Evolutionary conservation across 768 basidiomycete genomes (phyloP).

Genomic region (Boletus sensibilis): DNA sequence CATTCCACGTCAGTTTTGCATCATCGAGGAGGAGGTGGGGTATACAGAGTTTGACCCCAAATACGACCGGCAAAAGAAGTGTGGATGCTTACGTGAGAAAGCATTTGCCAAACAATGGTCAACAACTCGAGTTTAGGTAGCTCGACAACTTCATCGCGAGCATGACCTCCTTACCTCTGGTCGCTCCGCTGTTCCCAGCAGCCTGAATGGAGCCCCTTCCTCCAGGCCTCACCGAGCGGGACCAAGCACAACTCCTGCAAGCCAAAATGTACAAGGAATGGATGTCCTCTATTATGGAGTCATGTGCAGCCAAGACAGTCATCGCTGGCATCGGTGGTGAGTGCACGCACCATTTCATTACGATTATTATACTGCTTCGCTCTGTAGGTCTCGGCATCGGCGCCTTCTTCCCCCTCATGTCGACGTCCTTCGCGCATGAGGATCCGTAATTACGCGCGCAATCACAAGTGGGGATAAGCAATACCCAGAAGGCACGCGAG

Average conservation of each 20-base stretch:
- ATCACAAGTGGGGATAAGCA: conserved; percentile 53
- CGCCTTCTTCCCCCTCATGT: conserved; percentile 96
- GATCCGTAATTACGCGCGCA: conserved; percentile 79
- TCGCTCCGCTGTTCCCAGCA: conserved; percentile 76
- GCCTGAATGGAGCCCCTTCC: conserved; percentile 89
- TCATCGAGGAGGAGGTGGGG: too few relatives aligned
- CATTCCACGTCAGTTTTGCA: too few relatives aligned
- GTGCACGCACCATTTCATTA: conserved; percentile 25
- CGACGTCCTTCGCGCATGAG: conserved; percentile 91
- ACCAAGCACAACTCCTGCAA: conserved; percentile 62
- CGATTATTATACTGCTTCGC: neutral
- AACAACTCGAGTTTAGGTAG: conserved; percentile 13
- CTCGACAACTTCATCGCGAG: neutral
- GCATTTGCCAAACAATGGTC: conserved; percentile 16
- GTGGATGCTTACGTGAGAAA: neutral
- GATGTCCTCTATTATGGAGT: conserved; percentile 74
- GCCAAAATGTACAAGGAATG: conserved; percentile 76
- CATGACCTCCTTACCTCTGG: conserved; percentile 35
- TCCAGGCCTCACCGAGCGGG: conserved; percentile 81
- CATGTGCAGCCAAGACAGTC: conserved; percentile 79
- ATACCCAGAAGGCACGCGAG: conserved; percentile 75
- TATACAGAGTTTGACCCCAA: too few relatives aligned
- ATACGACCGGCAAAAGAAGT: too few relatives aligned
- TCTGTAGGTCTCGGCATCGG: conserved; percentile 82
- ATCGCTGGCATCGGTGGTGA: conserved; percentile 82